Evolutionary conservation across 805 yeast genomes (phyloP).

Genomic region (Torulaspora maleeae): DNA sequence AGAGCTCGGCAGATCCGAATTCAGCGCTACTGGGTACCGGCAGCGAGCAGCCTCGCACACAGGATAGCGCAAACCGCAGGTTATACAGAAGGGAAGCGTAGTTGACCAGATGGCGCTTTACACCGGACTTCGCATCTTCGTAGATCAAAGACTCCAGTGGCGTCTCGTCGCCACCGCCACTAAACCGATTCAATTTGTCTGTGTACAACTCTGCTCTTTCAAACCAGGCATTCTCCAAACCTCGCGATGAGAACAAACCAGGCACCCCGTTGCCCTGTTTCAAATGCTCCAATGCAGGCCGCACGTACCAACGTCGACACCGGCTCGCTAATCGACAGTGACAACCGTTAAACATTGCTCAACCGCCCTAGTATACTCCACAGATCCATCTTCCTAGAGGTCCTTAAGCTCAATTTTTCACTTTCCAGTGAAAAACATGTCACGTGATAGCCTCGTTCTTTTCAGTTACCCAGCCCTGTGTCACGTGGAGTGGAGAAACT

Average conservation of each 20-base stretch:
- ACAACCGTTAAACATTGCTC: slow-evolving; percentile 7
- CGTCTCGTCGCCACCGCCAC: slow-evolving; percentile 25
- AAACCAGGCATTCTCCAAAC: slow-evolving; percentile 50
- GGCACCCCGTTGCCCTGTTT: slow-evolving; percentile 38
- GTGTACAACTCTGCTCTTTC: slow-evolving; percentile 40
- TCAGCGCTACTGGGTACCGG: slow-evolving; percentile 16
- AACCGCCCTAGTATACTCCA: not conserved
- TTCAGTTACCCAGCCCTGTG: no score
- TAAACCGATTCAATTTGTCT: slow-evolving; percentile 38
- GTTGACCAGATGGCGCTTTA: slow-evolving; percentile 35
- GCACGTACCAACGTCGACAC: slow-evolving; percentile 16
- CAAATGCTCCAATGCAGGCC: slow-evolving; percentile 25
- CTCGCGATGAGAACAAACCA: slow-evolving; percentile 47
- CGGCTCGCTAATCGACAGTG: slow-evolving; percentile 2
- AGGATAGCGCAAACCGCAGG: slow-evolving; percentile 36
- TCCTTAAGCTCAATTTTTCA: not conserved
- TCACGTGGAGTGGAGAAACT: no score
- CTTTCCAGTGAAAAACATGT: not conserved
- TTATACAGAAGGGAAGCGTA: slow-evolving; percentile 41
- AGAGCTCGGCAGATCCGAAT: slow-evolving; percentile 35
- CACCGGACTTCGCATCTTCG: slow-evolving; percentile 29
- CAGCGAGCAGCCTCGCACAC: slow-evolving; percentile 28
- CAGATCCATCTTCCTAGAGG: not conserved
- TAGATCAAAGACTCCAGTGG: slow-evolving; percentile 26
- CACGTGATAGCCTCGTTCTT: not conserved